These are phyloP conservation scores for Exophiala viscosa DNA, from an alignment of 2,329 filamentous ascomycete species.

Conservation along the genomic window DNA sequence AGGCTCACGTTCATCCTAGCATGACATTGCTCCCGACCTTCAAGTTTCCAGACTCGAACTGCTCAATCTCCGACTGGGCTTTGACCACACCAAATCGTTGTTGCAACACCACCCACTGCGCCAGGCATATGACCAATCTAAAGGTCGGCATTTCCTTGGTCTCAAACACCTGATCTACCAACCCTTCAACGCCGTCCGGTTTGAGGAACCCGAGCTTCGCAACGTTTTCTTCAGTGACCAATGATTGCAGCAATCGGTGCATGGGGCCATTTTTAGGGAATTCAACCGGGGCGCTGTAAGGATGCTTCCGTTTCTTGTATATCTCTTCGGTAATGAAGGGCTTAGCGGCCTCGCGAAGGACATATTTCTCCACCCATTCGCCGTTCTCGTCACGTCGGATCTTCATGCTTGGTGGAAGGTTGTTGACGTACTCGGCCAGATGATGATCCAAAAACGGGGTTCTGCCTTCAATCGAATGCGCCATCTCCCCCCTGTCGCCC, in stretches of 20 bases:
- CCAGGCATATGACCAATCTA: slow-evolving; percentile 38
- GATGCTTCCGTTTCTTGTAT: slow-evolving; percentile 50
- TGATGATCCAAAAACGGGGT: slow-evolving; percentile 35
- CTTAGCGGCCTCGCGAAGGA: slow-evolving; percentile 49
- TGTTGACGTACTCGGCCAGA: slow-evolving; percentile 33
- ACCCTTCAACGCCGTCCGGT: slow-evolving; percentile 34
- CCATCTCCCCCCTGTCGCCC: slow-evolving; percentile 44
- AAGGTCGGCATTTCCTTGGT: slow-evolving; percentile 35
- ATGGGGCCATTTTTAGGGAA: slow-evolving; percentile 45
- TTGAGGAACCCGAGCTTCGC: slow-evolving; percentile 42
- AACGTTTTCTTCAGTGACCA: slow-evolving; percentile 39
- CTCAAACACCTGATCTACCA: slow-evolving; percentile 41
- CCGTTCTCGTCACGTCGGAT: slow-evolving; percentile 32
- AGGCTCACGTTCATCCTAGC: not conserved
- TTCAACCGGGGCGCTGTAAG: slow-evolving; percentile 46
- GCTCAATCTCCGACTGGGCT: slow-evolving; percentile 23
- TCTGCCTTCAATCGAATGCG: slow-evolving; percentile 31
- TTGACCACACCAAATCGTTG: slow-evolving; percentile 43
- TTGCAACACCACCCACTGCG: slow-evolving; percentile 45
- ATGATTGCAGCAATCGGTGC: slow-evolving; percentile 30
- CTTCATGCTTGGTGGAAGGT: slow-evolving; percentile 33
- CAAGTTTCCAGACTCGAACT: not conserved
- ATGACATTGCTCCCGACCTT: not conserved
- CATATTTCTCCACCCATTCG: slow-evolving; percentile 48
- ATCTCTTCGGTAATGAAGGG: slow-evolving; percentile 53